Evolutionary conservation across 768 basidiomycete species (phyloP), one percentile per base, ranked within the genome.

Genomic region (Strobilomyces confusus): DNA sequence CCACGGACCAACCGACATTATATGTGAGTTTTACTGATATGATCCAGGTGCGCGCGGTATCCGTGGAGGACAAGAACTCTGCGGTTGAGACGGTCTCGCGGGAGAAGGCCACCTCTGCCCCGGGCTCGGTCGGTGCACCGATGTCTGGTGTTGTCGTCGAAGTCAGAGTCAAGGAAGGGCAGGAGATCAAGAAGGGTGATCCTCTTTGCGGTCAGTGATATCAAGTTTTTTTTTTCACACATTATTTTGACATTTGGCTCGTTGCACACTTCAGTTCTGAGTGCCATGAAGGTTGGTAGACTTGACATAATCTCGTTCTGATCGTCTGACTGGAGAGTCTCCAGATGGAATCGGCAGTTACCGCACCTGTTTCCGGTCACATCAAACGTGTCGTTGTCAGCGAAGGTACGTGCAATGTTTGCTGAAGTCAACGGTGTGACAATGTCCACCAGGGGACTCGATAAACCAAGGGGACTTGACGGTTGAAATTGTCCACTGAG

Each of bases 141-240:
- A 95, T 97, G 93, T 92, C 92, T 52, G 97, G 95, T 71, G 95
- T 98, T 46, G 94, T 98, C 50, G 90, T 99, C 17, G 97, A 99
- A 71, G 94, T 99, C 44, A 80, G 95, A 64, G 95, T 98, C 55
- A 95, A 97, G 75, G 97, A 98, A 72, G 94, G 94, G 22, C 88
- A 95, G 54, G 92, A 95, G 67, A 94, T 99, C 72, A 95, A 88
- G 84, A 95, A 94, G 74, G 97, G 97, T 47, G 97, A 99, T 75
- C 94, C 95, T 53, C 76, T 98, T 58, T 89, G 89, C 72, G 85
- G 88, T 89, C 70, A 73, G 86, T 82, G 40, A 51, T 54, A 51
- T 34, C 49, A 51, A 45, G 42, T 20, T 41, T 3, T 49, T 51
- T n/a, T 50, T 22, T 54, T 60, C 19, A 48, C 67, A 51, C 68